These are phyloP conservation scores for Coelastrella sp. DNA, from an alignment of 139 green algal genomes.

Conservation along the genomic window DNA sequence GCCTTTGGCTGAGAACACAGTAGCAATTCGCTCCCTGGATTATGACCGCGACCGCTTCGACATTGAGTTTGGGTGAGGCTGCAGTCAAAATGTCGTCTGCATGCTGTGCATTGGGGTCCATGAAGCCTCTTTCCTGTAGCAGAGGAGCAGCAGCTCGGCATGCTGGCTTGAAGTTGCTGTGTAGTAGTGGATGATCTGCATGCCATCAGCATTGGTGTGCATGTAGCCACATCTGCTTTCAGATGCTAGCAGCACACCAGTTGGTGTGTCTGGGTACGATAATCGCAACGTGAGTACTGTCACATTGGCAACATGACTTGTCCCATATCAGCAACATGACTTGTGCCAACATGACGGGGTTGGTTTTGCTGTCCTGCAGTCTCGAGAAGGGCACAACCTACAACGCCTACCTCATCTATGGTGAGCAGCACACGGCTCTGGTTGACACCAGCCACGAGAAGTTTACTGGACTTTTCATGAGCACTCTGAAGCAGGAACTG, in stretches of 20 bases:
- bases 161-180: too few species aligned
- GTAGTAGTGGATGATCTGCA: too few species aligned
- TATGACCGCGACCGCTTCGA: slow-evolving; percentile 97
- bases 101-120: background rate
- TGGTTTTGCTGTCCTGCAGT: slow-evolving; percentile 48
- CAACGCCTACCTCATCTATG: slow-evolving; percentile 97
- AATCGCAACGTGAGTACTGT: too few species aligned
- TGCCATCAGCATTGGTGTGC: too few species aligned
- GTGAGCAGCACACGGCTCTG: slow-evolving; percentile 88
- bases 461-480: slow-evolving; percentile 92
- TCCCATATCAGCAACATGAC: background rate
- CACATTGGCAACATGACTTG: background rate
- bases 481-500: slow-evolving; percentile 69
- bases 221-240: too few species aligned
- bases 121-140: background rate
- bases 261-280: too few species aligned
- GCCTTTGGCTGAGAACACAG: slow-evolving; percentile 82
- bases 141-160: background rate
- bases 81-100: background rate
- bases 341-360: background rate
- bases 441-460: slow-evolving; percentile 97
- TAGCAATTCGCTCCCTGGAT: slow-evolving; percentile 93
- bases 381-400: slow-evolving; percentile 95
- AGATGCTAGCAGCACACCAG: too few species aligned
- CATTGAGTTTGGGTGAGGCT: slow-evolving; percentile 91